Evolutionary conservation across 2,329 filamentous ascomycete genomes (phyloP).

Genomic region (Fonsecaea erecta): DNA sequence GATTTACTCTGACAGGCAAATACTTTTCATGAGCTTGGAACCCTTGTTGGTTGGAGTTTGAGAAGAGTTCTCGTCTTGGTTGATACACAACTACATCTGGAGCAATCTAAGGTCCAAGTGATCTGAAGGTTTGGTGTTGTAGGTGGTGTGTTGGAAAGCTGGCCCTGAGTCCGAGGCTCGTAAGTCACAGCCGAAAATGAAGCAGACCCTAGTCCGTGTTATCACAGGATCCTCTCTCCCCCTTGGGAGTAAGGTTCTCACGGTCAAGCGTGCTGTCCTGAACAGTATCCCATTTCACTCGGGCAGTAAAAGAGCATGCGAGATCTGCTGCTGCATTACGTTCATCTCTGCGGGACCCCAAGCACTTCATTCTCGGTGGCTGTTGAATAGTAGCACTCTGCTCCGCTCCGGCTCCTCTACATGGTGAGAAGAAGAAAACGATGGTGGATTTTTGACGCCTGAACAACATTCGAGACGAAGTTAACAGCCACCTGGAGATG

Average conservation of each 20-base stretch:
- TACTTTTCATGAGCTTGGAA: conserved; percentile 37
- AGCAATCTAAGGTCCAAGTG: background rate
- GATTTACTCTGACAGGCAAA: conserved; percentile 40
- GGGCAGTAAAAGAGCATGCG: background rate
- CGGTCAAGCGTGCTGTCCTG: no score
- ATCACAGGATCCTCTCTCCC: no score
- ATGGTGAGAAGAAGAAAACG: background rate
- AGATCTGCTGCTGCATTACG: background rate
- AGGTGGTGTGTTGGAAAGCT: no score
- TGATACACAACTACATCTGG: background rate
- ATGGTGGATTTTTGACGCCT: background rate
- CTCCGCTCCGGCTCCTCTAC: background rate
- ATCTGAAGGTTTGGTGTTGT: no score
- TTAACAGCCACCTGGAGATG: background rate
- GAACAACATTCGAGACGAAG: background rate
- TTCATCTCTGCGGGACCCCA: background rate
- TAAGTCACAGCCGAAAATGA: no score
- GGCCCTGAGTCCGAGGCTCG: no score
- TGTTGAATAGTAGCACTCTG: background rate
- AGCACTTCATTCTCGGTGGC: background rate
- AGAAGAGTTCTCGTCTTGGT: conserved; percentile 31
- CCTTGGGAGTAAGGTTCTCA: no score
- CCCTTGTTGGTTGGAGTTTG: conserved; percentile 36
- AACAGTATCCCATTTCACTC: background rate
- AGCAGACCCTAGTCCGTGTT: no score